Conservation (phyloP, 1,139 yeast species). For the Debaryomyces coudertii region DNA sequence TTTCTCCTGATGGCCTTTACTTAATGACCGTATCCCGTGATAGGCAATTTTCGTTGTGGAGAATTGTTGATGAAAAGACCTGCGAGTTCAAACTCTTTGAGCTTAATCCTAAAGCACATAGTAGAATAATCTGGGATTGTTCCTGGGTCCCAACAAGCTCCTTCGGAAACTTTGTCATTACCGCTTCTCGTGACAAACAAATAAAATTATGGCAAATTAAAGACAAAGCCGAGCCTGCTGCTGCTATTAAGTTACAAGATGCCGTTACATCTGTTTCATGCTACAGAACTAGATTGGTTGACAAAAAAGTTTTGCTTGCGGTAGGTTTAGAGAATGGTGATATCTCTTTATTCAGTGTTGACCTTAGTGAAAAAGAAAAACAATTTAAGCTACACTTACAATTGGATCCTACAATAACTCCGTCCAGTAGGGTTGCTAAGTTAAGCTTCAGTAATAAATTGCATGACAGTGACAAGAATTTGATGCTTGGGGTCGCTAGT, state of each 20-base stretch:
- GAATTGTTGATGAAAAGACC: slow-evolving; percentile 42
- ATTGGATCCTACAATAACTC: slow-evolving; percentile 47
- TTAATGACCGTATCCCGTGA: slow-evolving; percentile 88
- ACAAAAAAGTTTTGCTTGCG: slow-evolving; percentile 46
- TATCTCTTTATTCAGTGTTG: slow-evolving; percentile 26
- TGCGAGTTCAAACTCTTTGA: slow-evolving; percentile 49
- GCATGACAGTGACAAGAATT: slow-evolving; percentile 23
- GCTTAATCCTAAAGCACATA: slow-evolving; percentile 71
- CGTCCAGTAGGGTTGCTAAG: slow-evolving; percentile 63
- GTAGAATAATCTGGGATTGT: slow-evolving; percentile 95
- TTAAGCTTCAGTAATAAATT: slow-evolving; percentile 53
- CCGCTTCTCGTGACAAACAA: slow-evolving; percentile 86
- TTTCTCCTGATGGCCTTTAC: slow-evolving; percentile 70
- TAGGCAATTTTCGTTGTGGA: slow-evolving; percentile 83
- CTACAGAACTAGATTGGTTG: slow-evolving; percentile 27
- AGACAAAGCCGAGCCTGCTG: slow-evolving; percentile 29
- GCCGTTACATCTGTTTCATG: slow-evolving; percentile 79
- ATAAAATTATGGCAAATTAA: slow-evolving; percentile 69
- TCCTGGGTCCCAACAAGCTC: slow-evolving; percentile 65
- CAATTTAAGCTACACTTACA: slow-evolving; percentile 30
- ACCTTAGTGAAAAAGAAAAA: slow-evolving; percentile 30
- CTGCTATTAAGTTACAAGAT: slow-evolving; percentile 43
- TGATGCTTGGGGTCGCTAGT: slow-evolving; percentile 65
- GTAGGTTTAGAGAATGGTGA: slow-evolving; percentile 74
- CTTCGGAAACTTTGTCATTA: slow-evolving; percentile 54